Base-by-base conservation (phyloP, 352 stramenopile genomes). In the Pythium graminicola region DNA sequence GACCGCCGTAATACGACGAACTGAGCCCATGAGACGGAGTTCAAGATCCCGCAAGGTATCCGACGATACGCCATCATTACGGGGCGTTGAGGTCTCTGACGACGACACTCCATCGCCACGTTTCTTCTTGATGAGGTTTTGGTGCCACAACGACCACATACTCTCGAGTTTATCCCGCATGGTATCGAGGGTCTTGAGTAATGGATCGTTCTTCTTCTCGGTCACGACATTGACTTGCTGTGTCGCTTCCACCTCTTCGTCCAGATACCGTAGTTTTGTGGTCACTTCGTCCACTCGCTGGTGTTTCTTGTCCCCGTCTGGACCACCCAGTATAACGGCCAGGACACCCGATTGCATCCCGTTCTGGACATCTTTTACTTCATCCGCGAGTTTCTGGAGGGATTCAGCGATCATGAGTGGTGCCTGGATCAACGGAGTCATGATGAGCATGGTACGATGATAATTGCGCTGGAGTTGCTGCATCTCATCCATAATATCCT, bases 181-280 rank as follows among this genome's bases (percentile, higher is more conserved):
- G 0, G 45, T 41, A 32, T 89, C 73, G 9, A 89, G 51, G 24
- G 62, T 62, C 58, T 87, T 89, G 64, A 86, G 72, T 22, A 89
- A 49, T 22, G 76, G 73, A n/a, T 89, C 76, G 50, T 86, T 86
- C 57, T 84, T 83, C 64, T 86, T 85, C 54, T 86, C 76, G 0
- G 78, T 89, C 20, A 67, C 67, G 23, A 76, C 64, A 29, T 86
- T 86, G 23, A 86, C 73, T 31, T 81, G 73, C 8, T 84, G 48
- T n/a, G 76, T 86, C 9, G 73, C 78, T 13, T 72, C 62, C 14
- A 86, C 67, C 33, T 89, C 78, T 64, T 87, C 76, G 58, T 81
- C 66, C 44, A 89, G 49, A 48, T 81, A 85, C 26, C 65, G 54
- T 45, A 89, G 50, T 43, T 87, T 86, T 31, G 62, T 71, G 36